Evolutionary conservation across 1,284 basidiomycete genomes (phyloP).

Genomic region (Mycena sp.): DNA sequence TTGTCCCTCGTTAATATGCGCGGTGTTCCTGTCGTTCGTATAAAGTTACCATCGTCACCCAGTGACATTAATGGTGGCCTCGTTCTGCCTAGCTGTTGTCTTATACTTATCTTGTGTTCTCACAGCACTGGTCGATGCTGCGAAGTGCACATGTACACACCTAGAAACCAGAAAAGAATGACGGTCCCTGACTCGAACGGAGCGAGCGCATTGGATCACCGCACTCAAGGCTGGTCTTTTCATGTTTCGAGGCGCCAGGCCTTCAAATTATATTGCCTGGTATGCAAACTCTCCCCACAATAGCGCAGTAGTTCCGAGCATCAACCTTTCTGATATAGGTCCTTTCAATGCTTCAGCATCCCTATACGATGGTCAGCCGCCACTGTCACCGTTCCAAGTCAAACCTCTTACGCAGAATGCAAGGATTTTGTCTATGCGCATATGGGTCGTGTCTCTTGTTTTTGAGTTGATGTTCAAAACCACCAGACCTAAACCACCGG

Average conservation of each 20-base stretch:
- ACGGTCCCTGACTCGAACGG: conserved; percentile 30
- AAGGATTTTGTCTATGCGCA: conserved; percentile 46
- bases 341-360: conserved; percentile 44
- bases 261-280: conserved; percentile 43
- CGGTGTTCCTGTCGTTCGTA: no score
- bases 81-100: no score
- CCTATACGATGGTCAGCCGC: conserved; percentile 38
- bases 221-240: conserved; percentile 31
- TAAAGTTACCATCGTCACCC: no score
- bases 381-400: background rate
- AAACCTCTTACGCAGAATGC: background rate
- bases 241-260: background rate
- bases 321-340: conserved; percentile 39
- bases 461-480: background rate
- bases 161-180: conserved; percentile 37
- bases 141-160: background rate
- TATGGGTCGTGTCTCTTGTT: conserved; percentile 33
- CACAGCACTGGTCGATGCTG: no score
- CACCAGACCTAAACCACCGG: background rate
- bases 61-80: no score
- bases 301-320: conserved; percentile 33
- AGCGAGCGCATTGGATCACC: conserved; percentile 34
- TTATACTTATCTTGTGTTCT: no score
- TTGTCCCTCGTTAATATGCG: no score
- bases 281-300: conserved; percentile 40